Percentiles rank a stretch among this genome's conserved stretches.
These are phyloP conservation scores for Oemleria cerasiformis DNA, from an alignment of 306 rosid genomes.

Conservation along the genomic window DNA sequence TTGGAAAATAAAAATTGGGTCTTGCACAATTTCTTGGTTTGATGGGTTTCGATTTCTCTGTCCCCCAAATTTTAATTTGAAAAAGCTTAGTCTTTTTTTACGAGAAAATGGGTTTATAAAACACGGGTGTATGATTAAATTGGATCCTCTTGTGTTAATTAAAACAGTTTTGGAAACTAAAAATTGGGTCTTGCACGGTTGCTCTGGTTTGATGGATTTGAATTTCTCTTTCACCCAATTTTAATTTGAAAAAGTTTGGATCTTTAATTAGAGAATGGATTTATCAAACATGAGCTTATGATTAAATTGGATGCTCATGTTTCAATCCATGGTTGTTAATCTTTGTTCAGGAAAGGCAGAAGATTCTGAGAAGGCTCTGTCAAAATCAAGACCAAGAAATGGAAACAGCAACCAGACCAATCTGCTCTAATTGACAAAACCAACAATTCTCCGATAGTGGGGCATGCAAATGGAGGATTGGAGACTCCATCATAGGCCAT, in stretches of 20 bases:
- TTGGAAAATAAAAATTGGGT: neutral
- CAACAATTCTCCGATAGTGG: constrained; percentile 89
- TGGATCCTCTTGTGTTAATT: too few relatives aligned
- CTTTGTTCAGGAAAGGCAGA: constrained; percentile 46
- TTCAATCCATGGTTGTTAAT: neutral
- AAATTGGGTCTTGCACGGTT: too few relatives aligned
- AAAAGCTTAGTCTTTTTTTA: neutral
- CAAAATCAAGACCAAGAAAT: constrained; percentile 48
- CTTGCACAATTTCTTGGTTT: neutral
- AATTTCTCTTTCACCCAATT: too few relatives aligned
- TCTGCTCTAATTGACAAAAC: constrained; percentile 69
- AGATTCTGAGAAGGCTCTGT: constrained; percentile 43
- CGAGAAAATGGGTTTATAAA: too few relatives aligned
- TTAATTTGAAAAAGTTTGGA: too few relatives aligned
- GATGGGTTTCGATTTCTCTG: neutral
- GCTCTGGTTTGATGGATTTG: too few relatives aligned
- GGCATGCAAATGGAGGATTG: constrained; percentile 50
- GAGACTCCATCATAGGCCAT: constrained; percentile 56
- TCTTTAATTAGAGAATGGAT: too few relatives aligned
- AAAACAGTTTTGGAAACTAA: too few relatives aligned
- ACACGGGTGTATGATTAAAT: too few relatives aligned
- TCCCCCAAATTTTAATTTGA: too few relatives aligned
- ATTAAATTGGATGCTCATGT: neutral
- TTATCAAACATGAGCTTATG: too few relatives aligned
- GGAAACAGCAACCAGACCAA: constrained; percentile 58